Base-by-base conservation (phyloP, 2,329 filamentous ascomycete genomes). In the Penicillium decumbens region DNA sequence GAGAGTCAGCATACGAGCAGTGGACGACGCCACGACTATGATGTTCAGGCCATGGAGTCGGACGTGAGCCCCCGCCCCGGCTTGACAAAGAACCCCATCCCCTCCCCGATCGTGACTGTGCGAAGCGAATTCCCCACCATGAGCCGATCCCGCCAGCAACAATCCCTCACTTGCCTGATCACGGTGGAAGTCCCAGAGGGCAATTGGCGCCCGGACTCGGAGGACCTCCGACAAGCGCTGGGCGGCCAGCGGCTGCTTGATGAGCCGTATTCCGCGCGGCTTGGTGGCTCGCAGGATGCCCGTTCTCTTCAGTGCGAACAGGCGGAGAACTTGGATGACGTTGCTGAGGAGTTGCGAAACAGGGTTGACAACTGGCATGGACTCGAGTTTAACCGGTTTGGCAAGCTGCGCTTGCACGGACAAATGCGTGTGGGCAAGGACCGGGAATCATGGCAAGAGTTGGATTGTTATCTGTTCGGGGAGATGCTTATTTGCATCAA, bases 401-500 rank as follows among this genome's bases (percentile, higher is more conserved):
- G 93, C 55, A 95, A 93, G 66, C 78, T 98, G 57, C 84, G 91
- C 28, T 76, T 97, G 28, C 91, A 95, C 63, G 92, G 90, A 25
- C 91, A 87, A 2, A 82, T 98, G 49, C 85, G 89, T 45, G 93
- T 98, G 20, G 93, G 93, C 61, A 98, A 98, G 72, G 93, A 98
- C 70, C 90, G 90, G 59, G 80, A 92, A 57, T 91, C 91, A 6
- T 98, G 93, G 93, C 93, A 98, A 75, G 93, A 97, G 68, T 75
- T 98, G 47, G 91, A 98, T 69, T 98, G 93, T 70, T 98, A 89
- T 68, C 80, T 98, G 27, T 98, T 98, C 66, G 89, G 87, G 4
- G 93, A 98, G 74, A 98, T 98, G 93, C 86, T 98, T 62, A 98
- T 98, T 57, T 98, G 93, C 66, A 90, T 98, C 53, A 98, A 97